These are phyloP conservation scores for Tricholoma matsutake DNA, from an alignment of 768 basidiomycete genomes.

Conservation along the genomic window DNA sequence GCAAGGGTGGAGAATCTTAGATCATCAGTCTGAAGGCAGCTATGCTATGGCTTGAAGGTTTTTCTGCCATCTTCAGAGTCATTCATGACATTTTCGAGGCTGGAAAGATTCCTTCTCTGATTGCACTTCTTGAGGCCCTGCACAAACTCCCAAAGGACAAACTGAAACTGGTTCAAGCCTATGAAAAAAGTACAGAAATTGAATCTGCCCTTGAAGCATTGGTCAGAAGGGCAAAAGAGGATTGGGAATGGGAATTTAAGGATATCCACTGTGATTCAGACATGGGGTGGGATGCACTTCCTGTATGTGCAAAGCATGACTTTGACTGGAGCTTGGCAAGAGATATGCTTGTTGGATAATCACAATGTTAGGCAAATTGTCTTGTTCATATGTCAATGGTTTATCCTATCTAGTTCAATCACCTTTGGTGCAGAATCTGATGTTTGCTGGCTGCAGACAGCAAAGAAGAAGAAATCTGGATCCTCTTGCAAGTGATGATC, in stretches of 20 bases:
- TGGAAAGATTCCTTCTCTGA: neutral
- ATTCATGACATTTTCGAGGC: neutral
- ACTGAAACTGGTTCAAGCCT: neutral
- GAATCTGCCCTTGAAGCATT: neutral
- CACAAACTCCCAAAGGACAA: neutral
- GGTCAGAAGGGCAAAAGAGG: neutral
- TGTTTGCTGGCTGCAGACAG: too few species aligned
- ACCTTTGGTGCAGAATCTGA: too few species aligned
- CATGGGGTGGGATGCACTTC: neutral
- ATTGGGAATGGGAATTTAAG: neutral
- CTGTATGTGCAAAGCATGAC: neutral
- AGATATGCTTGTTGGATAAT: neutral
- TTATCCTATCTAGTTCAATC: too few species aligned
- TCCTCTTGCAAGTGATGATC: too few species aligned
- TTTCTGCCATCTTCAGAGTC: neutral
- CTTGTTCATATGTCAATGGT: too few species aligned
- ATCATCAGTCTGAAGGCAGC: neutral
- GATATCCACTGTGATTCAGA: neutral
- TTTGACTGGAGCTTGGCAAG: neutral
- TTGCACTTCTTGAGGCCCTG: neutral
- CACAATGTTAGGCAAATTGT: too few species aligned
- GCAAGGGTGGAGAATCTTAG: too few species aligned
- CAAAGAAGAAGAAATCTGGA: too few species aligned
- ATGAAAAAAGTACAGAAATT: neutral
- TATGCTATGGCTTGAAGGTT: neutral